Base-by-base conservation (phyloP, 106 monocot species). In the Triglochin maritima region DNA sequence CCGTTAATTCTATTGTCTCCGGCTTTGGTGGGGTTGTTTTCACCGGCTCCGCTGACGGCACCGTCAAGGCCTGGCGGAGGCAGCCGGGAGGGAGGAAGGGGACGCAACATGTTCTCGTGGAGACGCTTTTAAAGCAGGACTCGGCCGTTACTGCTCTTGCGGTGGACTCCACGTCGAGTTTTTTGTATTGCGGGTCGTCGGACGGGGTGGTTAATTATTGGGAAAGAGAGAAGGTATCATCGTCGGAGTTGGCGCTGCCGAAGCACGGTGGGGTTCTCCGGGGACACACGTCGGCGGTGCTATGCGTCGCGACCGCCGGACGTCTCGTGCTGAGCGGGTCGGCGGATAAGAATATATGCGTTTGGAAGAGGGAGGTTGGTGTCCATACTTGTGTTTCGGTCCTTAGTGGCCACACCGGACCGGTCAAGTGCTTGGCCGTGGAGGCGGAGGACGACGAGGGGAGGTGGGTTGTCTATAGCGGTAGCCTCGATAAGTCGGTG, bases 1-100 rank as follows among this genome's bases (percentile, higher is more conserved):
- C 84, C 52, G 76, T 87, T 16, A 91, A 80, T 47, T 61, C 90
- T 3, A 70, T 91, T 4, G 82, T 64, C 5, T 57, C 59, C 1
- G 76, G 62, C 7, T 79, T 79, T 60, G 80, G 73, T 53, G 71
- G 64, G 3, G 59, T 82, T 5, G 80, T 91, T 4, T 85, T 87
- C 73, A 72, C 90, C 9, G 87, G 90, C 41, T 91, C 90, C 2
- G 77, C 84, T 3, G 90, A 87, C 68, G 87, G 90, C 17, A 77
- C 87, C 17, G 76, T 91, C n/a, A 87, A 84, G 55, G 80, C 76
- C 41, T 90, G 90, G 87, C 71, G 56, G 62, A 43, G 81, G 51
- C 84, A 84, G 73, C 42, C 72, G 51, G 61, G 44, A 5, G 64
- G 29, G n/a, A 53, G 60, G 49, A 72, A 14, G 1, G 47, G 43